Base-by-base conservation (phyloP, 768 basidiomycete species). In the Termitomyces sp. region DNA sequence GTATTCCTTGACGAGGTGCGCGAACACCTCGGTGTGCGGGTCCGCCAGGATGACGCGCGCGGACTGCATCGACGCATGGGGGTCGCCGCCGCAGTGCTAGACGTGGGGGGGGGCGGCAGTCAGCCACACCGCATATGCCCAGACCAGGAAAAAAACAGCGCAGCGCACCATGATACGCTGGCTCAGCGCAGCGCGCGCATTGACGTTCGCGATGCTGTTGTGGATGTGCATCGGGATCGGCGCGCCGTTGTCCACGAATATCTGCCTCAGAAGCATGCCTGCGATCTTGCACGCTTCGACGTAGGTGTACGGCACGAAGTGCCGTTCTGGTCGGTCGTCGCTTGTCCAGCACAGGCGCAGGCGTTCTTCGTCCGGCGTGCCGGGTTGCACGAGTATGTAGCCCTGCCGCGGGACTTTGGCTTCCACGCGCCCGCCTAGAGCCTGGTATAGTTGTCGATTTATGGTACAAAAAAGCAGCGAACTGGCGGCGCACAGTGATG, bases 271-370 rank as follows among this genome's bases (percentile, higher is more conserved):
- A 14, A 89, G 69, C 78, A 82, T 84, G 13, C 86, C 85, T 0
- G 83, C 81, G n/a, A 87, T 80, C 69, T 88, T 90, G 73, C 90
- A 92, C n/a, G 90, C 87, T 38, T 91, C 88, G 16, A 92, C 83
- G 66, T 84, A 92, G 51, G 88, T 88, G 68, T 86, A 87, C 8
- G 90, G 90, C 45, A 92, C 90, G 60, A 92, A 88, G 67, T 83
- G 79, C 56, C 90, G 75, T 30, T 89, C 86, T 7, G 90, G 90
- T 56, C 90, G 75, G 62, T 91, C 88, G 2, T 72, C 52, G 56
- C 77, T 82, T 26, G 76, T 77, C 90, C 90, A 92, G 62, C 89
- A 91, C 32, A 83, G 72, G 43, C 85, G 82, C 44, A 92, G 84
- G 24, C 90, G 88, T 60, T 87, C 83, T 63, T 85, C 88, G 69